phyloP scores from a whole-genome alignment of 106 monocot genomes.

The Agapanthus africanus region DNA sequence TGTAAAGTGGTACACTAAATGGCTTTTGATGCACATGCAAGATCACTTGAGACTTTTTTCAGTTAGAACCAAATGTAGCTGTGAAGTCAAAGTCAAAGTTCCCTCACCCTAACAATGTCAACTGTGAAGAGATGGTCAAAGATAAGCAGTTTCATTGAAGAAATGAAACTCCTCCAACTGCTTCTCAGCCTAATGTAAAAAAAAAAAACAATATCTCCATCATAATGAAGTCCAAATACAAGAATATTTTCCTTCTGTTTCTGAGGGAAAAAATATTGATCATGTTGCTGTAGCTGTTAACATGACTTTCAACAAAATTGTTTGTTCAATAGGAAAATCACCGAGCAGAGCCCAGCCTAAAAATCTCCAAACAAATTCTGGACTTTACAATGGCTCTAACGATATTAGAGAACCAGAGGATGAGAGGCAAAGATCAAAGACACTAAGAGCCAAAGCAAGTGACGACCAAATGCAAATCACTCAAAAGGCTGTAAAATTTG shows the following conservation, averaged over 20 bases:
- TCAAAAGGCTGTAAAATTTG: conserved; percentile 37
- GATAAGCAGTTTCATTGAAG: background rate
- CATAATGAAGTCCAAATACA: background rate
- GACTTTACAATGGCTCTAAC: background rate
- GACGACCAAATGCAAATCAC: too few relatives aligned
- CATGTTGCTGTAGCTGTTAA: background rate
- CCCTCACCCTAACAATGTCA: too few relatives aligned
- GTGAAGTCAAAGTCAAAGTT: too few relatives aligned
- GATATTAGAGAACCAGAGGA: background rate
- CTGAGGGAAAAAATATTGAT: background rate
- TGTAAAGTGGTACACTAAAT: too few relatives aligned
- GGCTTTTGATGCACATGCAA: too few relatives aligned
- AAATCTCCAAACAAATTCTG: background rate
- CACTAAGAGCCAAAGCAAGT: too few relatives aligned
- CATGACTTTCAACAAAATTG: background rate
- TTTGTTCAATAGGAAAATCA: background rate
- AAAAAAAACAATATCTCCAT: too few relatives aligned
- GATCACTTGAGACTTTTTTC: too few relatives aligned
- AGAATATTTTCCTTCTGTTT: background rate
- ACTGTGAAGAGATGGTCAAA: background rate
- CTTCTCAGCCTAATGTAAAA: background rate
- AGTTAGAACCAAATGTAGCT: too few relatives aligned
- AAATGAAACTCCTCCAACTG: background rate
- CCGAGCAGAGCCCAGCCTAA: background rate
- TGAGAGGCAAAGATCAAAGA: background rate